Evolutionary conservation across 305 asterid species (phyloP), one percentile per base, ranked within the genome.

Genomic region (Andrographis paniculata): DNA sequence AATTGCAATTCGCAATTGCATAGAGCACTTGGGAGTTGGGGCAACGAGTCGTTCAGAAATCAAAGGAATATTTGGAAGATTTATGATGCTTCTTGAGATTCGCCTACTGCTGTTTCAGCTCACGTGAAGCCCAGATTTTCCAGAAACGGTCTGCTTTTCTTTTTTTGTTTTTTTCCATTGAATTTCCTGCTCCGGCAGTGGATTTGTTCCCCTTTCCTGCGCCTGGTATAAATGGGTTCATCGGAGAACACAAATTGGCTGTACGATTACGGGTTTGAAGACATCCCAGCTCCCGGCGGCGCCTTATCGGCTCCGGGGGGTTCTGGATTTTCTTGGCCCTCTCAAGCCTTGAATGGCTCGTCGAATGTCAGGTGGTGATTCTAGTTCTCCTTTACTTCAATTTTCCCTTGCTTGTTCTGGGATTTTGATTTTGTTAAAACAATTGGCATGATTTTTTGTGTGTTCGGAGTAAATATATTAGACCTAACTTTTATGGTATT

Each of bases 231-330:
- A 65, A 91, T 91, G 99, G 95, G 77, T 69, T 72, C 82, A 1
- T 89, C 86, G 69, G 98, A 86, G 51, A 72, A 42, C 70, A 83
- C 96, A 24, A 80, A 91, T 64, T 91, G 99, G 99, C 78, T 91
- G 18, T 86, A 71, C 50, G 99, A 91, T 67, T 83, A 86, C 30
- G 95, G 78, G 19, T 68, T 83, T 20, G 96, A 73, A 65, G 99
- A 77, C 21, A 73, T 77, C 21, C 18, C 81, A 14, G 75, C 48
- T 9, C 75, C 85, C 20, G 82, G 64, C 47, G 75, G 56, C 54
- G 69, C 61, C 59, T 74, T 84, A 35, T 17, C 79, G 4, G 74
- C 80, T 55, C 57, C 68, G 2, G 63, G 63, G 55, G 64, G 62
- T 53, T 24, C 87, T 38, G 96, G 87, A 5, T 75, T 82, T 54